Evolutionary conservation across 2,329 filamentous ascomycete genomes (phyloP).

Genomic region (Ascochyta rabiei): DNA sequence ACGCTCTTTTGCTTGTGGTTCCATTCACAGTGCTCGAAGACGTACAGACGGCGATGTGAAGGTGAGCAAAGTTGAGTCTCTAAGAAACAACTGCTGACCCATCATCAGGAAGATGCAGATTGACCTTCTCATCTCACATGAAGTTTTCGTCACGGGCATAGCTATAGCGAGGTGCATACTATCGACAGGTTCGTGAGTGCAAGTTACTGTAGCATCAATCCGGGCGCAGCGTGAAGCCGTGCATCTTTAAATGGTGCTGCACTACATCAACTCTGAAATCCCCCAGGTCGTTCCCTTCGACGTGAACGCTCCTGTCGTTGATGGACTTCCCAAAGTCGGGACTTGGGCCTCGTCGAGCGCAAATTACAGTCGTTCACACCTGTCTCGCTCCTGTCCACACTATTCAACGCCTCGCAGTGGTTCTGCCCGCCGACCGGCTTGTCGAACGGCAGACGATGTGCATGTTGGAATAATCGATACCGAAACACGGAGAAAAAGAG

Average conservation of each 20-base stretch:
- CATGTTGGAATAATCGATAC: neutral
- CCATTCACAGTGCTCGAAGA: neutral
- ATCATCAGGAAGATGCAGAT: neutral
- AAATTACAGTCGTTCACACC: neutral
- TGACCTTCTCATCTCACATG: conserved; percentile 1
- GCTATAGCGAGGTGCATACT: conserved; percentile 3
- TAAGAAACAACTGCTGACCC: neutral
- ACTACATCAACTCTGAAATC: neutral
- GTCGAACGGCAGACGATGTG: neutral
- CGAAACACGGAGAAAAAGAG: neutral
- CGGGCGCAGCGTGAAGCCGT: conserved; percentile 4
- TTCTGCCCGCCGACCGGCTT: neutral
- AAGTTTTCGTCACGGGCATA: conserved; percentile 8
- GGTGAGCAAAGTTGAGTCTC: neutral
- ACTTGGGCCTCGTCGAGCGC: neutral
- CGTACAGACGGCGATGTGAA: neutral
- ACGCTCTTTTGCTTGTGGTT: neutral
- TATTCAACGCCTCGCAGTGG: neutral
- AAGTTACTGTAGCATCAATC: conserved; percentile 4
- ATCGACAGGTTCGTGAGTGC: neutral
- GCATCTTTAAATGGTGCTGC: neutral
- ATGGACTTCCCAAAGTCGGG: neutral
- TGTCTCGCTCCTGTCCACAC: neutral
- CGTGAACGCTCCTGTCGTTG: neutral
- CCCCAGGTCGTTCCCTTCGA: neutral